Base-by-base conservation (phyloP, 768 basidiomycete species). In the Neoboletus magnificus region DNA sequence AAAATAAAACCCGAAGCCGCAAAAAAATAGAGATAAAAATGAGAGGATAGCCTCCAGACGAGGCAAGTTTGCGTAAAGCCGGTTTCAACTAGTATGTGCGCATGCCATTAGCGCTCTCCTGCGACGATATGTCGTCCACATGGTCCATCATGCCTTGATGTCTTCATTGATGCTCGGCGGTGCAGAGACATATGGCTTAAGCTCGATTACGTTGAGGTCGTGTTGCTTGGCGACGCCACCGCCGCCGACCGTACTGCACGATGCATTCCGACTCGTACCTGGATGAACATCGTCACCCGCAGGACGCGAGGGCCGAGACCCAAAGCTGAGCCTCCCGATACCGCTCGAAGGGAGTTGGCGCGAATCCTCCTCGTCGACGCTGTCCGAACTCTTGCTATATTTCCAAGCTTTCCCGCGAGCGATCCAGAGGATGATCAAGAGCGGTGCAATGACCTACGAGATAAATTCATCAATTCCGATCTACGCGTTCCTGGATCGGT, bases 401-500 rank as follows among this genome's bases (percentile, higher is more conserved):
- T 44, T 33, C 67, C 67, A 68, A 1, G 64, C 56, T 33, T 56
- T 56, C 5, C 65, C 66, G 20, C 66, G 62, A 20, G 57, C 56
- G 23, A 57, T 55, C 62, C 66, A 58, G 40, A 69, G 59, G 6
- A 69, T 64, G 33, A 69, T 67, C 57, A 69, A 36, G 29, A 69
- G 45, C 2, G 66, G 62, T 5, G 66, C 62, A 9, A 67, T 69
- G 12, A 64, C 67, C 66, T 67, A 15, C 6, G 22, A 15, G 1
- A 3, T 15, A 36, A 22, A 30, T 16, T 16, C 12, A 37, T 57
- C 36, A 48, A 18, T 36, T 62, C n/a, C 1, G n/a, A 36, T 42
- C 33, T 18, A 32, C 0, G 16, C 18, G 4, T 33, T 5, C 36
- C 20, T 18, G 47, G 4, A 20, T 29, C 5, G 15, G 18, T 15